These are phyloP conservation scores for Trichoderma brevicompactum DNA, from an alignment of 2,329 filamentous ascomycete species.

Conservation along the genomic window DNA sequence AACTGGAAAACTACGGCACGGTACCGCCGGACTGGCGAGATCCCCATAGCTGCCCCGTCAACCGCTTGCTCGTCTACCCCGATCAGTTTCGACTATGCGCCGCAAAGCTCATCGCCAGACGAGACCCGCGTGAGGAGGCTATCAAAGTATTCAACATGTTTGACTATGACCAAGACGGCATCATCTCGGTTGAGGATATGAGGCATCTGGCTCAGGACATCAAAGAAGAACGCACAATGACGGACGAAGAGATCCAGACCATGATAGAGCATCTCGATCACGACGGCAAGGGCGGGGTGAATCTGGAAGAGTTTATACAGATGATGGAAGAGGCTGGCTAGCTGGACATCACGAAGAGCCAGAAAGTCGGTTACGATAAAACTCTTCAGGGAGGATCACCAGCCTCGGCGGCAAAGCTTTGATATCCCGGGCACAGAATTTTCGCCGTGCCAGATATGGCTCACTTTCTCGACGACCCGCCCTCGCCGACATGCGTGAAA, in stretches of 20 bases:
- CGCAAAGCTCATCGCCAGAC: conserved; percentile 76
- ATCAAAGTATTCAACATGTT: conserved; percentile 90
- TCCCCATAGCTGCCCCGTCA: conserved; percentile 49
- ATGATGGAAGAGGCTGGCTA: conserved; percentile 55
- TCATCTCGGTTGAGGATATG: conserved; percentile 87
- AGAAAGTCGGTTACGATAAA: neutral
- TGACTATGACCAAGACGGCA: conserved; percentile 88
- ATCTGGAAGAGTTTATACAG: conserved; percentile 70
- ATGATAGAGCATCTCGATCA: conserved; percentile 99
- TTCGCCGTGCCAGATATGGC: neutral
- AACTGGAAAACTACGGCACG: conserved; percentile 81
- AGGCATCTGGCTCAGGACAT: conserved; percentile 85
- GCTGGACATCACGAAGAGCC: neutral
- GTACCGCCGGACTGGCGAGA: conserved; percentile 64
- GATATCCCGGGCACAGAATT: neutral
- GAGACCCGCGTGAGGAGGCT: conserved; percentile 91
- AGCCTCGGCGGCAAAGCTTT: neutral
- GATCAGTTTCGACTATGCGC: conserved; percentile 69
- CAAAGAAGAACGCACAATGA: conserved; percentile 76
- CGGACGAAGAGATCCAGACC: conserved; percentile 87
- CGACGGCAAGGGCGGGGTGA: conserved; percentile 82
- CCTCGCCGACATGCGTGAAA: neutral
- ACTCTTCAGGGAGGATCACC: neutral
- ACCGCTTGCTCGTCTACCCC: conserved; percentile 56
- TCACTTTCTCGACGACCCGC: neutral